Evolutionary conservation across 805 yeast species (phyloP), one percentile per base, ranked within the genome.

Genomic region (Saturnispora serradocipensis): DNA sequence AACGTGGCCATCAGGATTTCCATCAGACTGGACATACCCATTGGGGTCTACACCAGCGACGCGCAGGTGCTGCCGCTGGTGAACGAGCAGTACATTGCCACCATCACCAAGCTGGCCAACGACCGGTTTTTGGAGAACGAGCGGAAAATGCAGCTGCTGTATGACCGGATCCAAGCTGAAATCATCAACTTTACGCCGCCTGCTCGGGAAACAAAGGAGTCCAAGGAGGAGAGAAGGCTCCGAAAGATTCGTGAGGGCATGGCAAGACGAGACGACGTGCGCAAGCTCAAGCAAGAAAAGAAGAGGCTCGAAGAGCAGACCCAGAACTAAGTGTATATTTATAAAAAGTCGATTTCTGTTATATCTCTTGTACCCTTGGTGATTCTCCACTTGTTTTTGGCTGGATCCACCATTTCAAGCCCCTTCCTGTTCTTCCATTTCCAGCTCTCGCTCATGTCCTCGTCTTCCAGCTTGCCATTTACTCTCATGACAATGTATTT

Each of bases 1-100:
- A 72, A 84, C 11, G 95, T 88, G 6, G 96, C 89, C 0, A 77
- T 88, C 18, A 72, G 96, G 56, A 84, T 80, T 1, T 81, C 88
- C 4, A 81, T 88, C 52, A 78, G 79, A 55, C 64, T 88, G 24
- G 96, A 88, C 62, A 72, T 82, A 0, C 96, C 96, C 0, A 77
- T 88, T 32, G 96, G 90, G 0, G 78, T 67, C 58, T 64, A 74
- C 11, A 61, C 67, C 20, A 69, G 67, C 4, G 59, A 54, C 1
- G 59, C 57, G 1, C 67, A 67, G 1, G 51, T 60, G 1, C 5
- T 50, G 1, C 58, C 75, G 13, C 64, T 82, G 46, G 93, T 86
- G 0, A 60, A 69, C 24, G 68, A 70, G 24, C 67, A 71, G 5
- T 85, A 86, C 58, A 63, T 87, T 25, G 53, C 68, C 10, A 59